These are phyloP conservation scores for Nakazawaea holstii DNA, from an alignment of 805 yeast species.

Conservation along the genomic window DNA sequence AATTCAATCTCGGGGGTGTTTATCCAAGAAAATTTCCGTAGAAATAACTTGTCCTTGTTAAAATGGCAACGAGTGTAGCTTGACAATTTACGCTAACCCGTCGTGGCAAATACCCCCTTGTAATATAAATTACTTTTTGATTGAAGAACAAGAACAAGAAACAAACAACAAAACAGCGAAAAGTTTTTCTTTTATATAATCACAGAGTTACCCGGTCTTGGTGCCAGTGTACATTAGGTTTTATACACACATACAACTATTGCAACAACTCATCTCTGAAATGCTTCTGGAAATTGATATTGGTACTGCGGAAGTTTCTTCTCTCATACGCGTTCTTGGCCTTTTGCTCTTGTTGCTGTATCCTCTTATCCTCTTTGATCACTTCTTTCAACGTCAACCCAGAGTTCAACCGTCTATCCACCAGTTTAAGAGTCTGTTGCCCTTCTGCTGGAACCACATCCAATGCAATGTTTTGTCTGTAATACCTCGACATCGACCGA, in stretches of 20 bases:
- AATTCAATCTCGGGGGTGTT: conserved; percentile 45
- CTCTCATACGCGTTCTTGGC: conserved; percentile 38
- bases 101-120: conserved; percentile 64
- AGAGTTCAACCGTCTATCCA: conserved; percentile 51
- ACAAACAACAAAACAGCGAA: not conserved
- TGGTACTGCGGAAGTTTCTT: conserved; percentile 32
- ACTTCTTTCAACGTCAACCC: conserved; percentile 49
- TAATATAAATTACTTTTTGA: conserved; percentile 43
- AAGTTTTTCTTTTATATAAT: not conserved
- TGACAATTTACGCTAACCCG: conserved; percentile 55
- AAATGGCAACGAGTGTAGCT: conserved; percentile 64
- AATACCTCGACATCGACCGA: conserved; percentile 55
- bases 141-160: conserved; percentile 35
- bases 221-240: no score
- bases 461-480: conserved; percentile 46
- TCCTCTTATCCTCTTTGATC: conserved; percentile 41
- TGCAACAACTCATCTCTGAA: conserved; percentile 63
- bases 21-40: conserved; percentile 12
- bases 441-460: conserved; percentile 46
- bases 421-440: conserved; percentile 57
- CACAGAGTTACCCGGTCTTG: conserved; percentile 1
- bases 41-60: conserved; percentile 21
- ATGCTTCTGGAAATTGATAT: conserved; percentile 72
- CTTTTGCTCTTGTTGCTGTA: conserved; percentile 36
- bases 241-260: no score